These are phyloP conservation scores for Gonium pectorale DNA, from an alignment of 139 green algal genomes.

Conservation along the genomic window DNA sequence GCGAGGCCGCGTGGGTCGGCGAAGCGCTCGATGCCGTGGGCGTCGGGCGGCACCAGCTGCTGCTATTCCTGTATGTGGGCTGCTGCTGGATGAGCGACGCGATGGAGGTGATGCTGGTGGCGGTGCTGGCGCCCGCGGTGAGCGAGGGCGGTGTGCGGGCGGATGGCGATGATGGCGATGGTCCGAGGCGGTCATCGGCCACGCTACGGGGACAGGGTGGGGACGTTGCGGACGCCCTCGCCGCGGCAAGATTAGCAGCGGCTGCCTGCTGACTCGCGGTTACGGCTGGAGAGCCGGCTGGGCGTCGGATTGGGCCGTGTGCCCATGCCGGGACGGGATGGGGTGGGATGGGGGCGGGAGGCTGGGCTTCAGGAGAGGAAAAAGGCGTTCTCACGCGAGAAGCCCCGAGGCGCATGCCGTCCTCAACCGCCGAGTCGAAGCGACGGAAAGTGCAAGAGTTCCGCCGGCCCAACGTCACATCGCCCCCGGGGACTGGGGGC, in stretches of 20 bases:
- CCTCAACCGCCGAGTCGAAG: too few species aligned
- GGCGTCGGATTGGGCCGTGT: neutral
- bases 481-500: too few species aligned
- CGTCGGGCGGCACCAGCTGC: slow-evolving; percentile 25
- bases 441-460: too few species aligned
- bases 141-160: neutral
- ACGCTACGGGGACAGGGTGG: too few species aligned
- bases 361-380: too few species aligned
- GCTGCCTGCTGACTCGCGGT: neutral
- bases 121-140: slow-evolving; percentile 80
- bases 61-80: slow-evolving; percentile 42
- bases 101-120: slow-evolving; percentile 90
- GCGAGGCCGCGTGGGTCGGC: slow-evolving; percentile 1
- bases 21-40: slow-evolving; percentile 28
- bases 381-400: too few species aligned
- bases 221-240: too few species aligned
- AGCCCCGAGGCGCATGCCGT: too few species aligned
- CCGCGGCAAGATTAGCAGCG: neutral
- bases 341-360: too few species aligned
- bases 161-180: neutral
- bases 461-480: too few species aligned
- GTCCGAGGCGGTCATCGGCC: too few species aligned
- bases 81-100: slow-evolving; percentile 83
- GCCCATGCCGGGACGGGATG: neutral
- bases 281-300: too few species aligned